Conservation (phyloP, 2,329 filamentous ascomycete species). For the Colletotrichum aenigma region DNA sequence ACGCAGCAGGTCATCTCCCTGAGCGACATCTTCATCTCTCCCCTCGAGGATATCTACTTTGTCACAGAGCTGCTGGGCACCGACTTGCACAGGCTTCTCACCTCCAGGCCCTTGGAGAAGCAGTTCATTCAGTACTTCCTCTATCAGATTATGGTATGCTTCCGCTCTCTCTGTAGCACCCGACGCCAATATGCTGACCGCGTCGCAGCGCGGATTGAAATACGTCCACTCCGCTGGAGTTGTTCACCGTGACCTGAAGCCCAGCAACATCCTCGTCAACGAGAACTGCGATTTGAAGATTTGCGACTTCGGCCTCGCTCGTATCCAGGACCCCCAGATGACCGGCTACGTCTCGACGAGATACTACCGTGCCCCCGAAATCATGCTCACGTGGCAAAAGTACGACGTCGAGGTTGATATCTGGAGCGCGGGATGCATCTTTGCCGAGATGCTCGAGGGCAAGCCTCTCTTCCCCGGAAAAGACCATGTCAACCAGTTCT, state of each 20-base stretch:
- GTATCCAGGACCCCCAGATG: slow-evolving; percentile 99
- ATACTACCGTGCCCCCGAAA: slow-evolving; percentile 98
- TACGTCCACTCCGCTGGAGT: slow-evolving; percentile 99
- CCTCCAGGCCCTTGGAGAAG: slow-evolving; percentile 94
- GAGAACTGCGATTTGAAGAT: slow-evolving; percentile 99
- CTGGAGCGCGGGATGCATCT: slow-evolving; percentile 99
- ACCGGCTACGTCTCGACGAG: slow-evolving; percentile 98
- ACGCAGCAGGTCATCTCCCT: slow-evolving; percentile 83
- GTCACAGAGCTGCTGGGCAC: slow-evolving; percentile 97
- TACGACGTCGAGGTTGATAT: slow-evolving; percentile 99
- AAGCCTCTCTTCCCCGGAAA: slow-evolving; percentile 98
- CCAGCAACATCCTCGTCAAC: slow-evolving; percentile 98
- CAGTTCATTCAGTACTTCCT: slow-evolving; percentile 99
- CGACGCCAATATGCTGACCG: slow-evolving; percentile 12
- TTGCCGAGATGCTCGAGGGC: slow-evolving; percentile 98
- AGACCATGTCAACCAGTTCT: slow-evolving; percentile 99
- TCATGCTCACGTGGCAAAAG: slow-evolving; percentile 99
- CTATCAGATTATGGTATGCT: slow-evolving; percentile 94
- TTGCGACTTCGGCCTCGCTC: slow-evolving; percentile 96
- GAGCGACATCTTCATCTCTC: slow-evolving; percentile 99
- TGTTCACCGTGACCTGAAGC: slow-evolving; percentile 96
- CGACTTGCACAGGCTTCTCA: slow-evolving; percentile 93
- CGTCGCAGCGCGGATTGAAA: slow-evolving; percentile 84
- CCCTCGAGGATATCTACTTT: slow-evolving; percentile 98
- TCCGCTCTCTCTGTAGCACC: too few relatives aligned